Conservation (phyloP, 192 early-diverging fungal genomes). For the Cetraspora pellucida region DNA sequence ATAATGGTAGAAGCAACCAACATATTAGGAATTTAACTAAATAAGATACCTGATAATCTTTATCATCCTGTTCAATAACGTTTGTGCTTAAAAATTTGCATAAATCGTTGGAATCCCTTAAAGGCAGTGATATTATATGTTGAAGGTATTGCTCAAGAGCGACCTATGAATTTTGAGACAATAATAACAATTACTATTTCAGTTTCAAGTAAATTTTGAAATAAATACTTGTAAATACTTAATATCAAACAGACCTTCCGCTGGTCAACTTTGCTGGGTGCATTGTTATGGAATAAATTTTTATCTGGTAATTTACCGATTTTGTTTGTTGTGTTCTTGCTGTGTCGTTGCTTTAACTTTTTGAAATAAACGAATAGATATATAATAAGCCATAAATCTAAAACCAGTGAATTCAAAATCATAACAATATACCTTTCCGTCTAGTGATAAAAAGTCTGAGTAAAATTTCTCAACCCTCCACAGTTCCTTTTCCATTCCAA, state of each 20-base stretch:
- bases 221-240: neutral
- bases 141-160: conserved; percentile 86
- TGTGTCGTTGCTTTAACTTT: conserved; percentile 33
- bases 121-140: conserved; percentile 61
- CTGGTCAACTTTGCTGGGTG: conserved; percentile 84
- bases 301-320: conserved; percentile 85
- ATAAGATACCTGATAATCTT: conserved; percentile 30
- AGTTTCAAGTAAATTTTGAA: neutral
- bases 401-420: neutral
- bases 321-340: conserved; percentile 40
- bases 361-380: conserved; percentile 7
- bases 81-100: conserved; percentile 79
- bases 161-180: conserved; percentile 33
- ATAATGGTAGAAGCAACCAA: too few relatives aligned
- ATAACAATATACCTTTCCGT: conserved; percentile 66
- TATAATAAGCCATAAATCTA: neutral
- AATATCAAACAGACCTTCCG: conserved; percentile 61
- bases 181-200: neutral
- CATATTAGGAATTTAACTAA: conserved; percentile 1
- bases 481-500: conserved; percentile 48
- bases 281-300: conserved; percentile 75
- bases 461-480: conserved; percentile 91
- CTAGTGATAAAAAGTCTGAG: conserved; percentile 81
- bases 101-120: conserved; percentile 64
- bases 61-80: conserved; percentile 54